phyloP scores from a whole-genome alignment of 768 basidiomycete genomes.

The Phanerochaete sordida region DNA sequence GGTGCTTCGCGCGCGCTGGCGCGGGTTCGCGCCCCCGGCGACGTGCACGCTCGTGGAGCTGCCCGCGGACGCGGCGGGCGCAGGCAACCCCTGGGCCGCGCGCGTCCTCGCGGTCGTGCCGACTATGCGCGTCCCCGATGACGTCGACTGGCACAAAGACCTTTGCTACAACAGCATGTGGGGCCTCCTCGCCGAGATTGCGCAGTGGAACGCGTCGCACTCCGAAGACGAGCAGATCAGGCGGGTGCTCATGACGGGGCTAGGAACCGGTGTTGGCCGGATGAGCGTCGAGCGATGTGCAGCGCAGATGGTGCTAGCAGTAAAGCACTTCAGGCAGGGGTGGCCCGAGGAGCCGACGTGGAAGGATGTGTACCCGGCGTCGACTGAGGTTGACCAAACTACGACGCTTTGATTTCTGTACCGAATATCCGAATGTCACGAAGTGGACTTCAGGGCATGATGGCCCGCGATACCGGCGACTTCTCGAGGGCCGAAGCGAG shows the following conservation, averaged over 20 bases:
- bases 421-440: neutral
- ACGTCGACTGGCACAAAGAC: slow-evolving; percentile 16
- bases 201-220: slow-evolving; percentile 11
- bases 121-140: slow-evolving; percentile 19
- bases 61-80: slow-evolving; percentile 8
- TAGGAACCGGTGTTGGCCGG: slow-evolving; percentile 11
- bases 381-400: slow-evolving; percentile 10
- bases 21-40: slow-evolving; percentile 15
- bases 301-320: slow-evolving; percentile 17
- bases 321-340: slow-evolving; percentile 12
- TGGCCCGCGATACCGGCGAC: neutral
- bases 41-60: slow-evolving; percentile 18
- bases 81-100: slow-evolving; percentile 12
- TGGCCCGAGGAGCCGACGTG: slow-evolving; percentile 14
- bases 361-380: slow-evolving; percentile 9
- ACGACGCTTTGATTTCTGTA: neutral
- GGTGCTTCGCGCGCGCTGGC: slow-evolving; percentile 6
- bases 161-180: slow-evolving; percentile 20
- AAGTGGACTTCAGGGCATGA: neutral
- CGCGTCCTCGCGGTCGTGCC: slow-evolving; percentile 16
- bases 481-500: neutral
- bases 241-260: slow-evolving; percentile 17
- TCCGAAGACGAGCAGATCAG: slow-evolving; percentile 10
- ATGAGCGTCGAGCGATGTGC: slow-evolving; percentile 11
- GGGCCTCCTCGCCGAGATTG: slow-evolving; percentile 14